These are phyloP conservation scores for Pichia sp. DNA, from an alignment of 1,139 yeast species.

Conservation along the genomic window DNA sequence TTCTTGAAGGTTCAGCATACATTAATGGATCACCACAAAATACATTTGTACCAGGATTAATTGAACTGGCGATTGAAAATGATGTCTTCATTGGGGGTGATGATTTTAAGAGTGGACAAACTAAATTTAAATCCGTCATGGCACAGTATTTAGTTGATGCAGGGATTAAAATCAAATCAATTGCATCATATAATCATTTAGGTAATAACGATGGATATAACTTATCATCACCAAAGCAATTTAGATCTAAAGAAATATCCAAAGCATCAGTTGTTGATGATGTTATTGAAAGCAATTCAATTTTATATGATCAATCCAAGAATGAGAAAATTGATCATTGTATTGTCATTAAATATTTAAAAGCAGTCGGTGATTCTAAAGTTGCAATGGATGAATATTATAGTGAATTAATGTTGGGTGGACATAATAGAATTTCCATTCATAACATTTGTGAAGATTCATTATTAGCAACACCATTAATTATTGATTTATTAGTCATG, in stretches of 20 bases:
- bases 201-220: constrained; percentile 97
- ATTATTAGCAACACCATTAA: constrained; percentile 87
- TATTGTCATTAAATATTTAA: constrained; percentile 88
- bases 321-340: constrained; percentile 87
- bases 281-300: constrained; percentile 81
- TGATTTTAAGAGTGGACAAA: constrained; percentile 96
- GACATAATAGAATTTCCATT: constrained; percentile 88
- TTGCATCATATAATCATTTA: constrained; percentile 92
- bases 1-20: constrained; percentile 80
- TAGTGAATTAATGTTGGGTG: constrained; percentile 95
- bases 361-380: constrained; percentile 93
- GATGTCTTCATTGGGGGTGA: constrained; percentile 88
- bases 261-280: constrained; percentile 92
- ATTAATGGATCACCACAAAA: constrained; percentile 97
- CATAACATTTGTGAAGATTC: constrained; percentile 97
- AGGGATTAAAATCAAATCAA: constrained; percentile 89
- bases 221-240: constrained; percentile 85
- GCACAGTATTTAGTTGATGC: constrained; percentile 97
- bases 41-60: constrained; percentile 92
- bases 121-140: constrained; percentile 88
- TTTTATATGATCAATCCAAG: constrained; percentile 73
- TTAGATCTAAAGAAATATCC: constrained; percentile 91
- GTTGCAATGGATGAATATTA: constrained; percentile 98
- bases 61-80: constrained; percentile 79
- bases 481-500: constrained; percentile 84